Evolutionary conservation across 306 rosid species (phyloP), one percentile per base, ranked within the genome.

Genomic region (Trifolium subterraneum): DNA sequence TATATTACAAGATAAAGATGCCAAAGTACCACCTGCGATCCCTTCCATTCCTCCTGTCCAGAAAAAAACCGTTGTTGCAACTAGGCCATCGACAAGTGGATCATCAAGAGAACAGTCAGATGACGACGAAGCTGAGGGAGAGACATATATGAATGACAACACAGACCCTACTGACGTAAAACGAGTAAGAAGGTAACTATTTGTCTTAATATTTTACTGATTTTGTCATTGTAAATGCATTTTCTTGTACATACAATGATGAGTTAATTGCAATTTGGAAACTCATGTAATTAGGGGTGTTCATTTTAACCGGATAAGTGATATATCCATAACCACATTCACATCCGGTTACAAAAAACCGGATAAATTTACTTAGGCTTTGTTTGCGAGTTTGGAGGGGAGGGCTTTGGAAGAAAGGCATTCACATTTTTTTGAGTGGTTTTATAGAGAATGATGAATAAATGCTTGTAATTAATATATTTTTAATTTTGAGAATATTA

Each of bases 81-180:
- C 52, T 63, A 81, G 82, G 82, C 81, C 87, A 33, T 70, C 89
- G 59, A 87, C 90, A 45, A 92, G 99, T 85, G 97, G 92, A 71
- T 95, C 99, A 68, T 95, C 99, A 44, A 84, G 90, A 83, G 99
- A 94, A 8, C 91, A 5, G 71, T 84, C 96, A 4, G 96, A 95
- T 35, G 96, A 92, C 2, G 99, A 94, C 11, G 99, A 94, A 42
- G 72, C 78, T 67, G 98, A 90, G 50, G 96, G 89, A 82, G 99
- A 95, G 79, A 88, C 80, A 47, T 90, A 86, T 55, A 78, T 74
- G 70, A 83, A 79, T 55, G 92, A 86, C 52, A 89, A 79, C 78
- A 82, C 71, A 84, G 89, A 90, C 75, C 95, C 86, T 68, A 63
- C 92, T 62, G 96, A 90, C 76, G 96, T 51, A 13, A 95, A 95